Percentiles rank a stretch among this genome's conserved stretches.
Evolutionary conservation across 139 green algal genomes (phyloP).

Genomic region (Nannochloris sp.): DNA sequence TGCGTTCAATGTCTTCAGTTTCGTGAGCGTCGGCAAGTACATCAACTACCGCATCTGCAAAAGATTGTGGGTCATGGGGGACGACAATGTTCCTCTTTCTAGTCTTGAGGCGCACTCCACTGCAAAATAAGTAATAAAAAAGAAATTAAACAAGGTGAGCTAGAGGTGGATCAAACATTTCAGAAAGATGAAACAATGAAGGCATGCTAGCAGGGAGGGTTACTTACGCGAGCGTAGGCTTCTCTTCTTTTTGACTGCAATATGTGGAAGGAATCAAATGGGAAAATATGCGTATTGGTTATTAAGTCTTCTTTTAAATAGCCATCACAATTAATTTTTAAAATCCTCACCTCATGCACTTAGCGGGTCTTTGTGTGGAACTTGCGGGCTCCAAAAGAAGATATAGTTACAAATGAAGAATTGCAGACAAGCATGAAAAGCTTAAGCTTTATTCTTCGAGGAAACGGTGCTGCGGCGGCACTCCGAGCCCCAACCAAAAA

Average conservation of each 20-base stretch:
- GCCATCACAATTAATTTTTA: too few species aligned
- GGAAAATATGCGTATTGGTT: too few species aligned
- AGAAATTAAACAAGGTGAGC: background rate
- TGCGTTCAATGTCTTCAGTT: constrained; percentile 39
- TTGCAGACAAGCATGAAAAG: too few species aligned
- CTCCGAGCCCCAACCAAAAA: too few species aligned
- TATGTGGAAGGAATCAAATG: too few species aligned
- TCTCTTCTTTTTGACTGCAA: constrained; percentile 78
- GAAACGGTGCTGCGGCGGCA: too few species aligned
- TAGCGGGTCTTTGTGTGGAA: too few species aligned
- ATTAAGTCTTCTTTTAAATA: too few species aligned
- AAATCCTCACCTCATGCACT: too few species aligned
- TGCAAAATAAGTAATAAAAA: constrained; percentile 21
- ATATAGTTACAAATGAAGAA: too few species aligned
- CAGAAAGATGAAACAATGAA: background rate
- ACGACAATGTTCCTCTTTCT: constrained; percentile 95
- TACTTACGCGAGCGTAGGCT: constrained; percentile 83
- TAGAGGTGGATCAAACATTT: background rate
- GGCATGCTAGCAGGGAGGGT: background rate
- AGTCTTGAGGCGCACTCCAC: constrained; percentile 88
- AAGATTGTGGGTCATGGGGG: constrained; percentile 84
- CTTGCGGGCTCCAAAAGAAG: too few species aligned
- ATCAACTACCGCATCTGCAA: constrained; percentile 80
- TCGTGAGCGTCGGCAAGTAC: constrained; percentile 73
- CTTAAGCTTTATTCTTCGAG: too few species aligned